Conservation (phyloP, 805 yeast species). For the Wickerhamiella cacticola region DNA sequence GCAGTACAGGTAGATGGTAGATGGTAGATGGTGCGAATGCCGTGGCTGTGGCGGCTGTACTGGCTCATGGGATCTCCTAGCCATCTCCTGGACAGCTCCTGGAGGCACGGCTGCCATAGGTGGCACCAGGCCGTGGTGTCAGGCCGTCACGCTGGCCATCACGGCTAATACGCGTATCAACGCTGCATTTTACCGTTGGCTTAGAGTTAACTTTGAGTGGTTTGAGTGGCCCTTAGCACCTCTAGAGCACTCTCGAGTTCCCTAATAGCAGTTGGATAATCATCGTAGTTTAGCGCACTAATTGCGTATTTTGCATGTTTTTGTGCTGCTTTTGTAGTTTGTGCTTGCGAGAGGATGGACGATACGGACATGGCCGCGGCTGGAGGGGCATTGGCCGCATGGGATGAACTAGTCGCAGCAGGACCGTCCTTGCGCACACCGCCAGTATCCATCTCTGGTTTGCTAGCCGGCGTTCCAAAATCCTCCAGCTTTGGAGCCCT, state of each 20-base stretch:
- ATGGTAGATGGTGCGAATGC: no score
- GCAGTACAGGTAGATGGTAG: no score
- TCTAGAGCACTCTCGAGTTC: conserved; percentile 43
- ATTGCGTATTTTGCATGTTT: conserved; percentile 63
- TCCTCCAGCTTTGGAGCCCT: conserved; percentile 13
- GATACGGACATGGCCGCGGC: conserved; percentile 19
- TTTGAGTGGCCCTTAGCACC: conserved; percentile 17
- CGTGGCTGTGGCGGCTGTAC: no score
- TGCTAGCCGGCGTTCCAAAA: neutral
- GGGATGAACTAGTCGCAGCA: conserved; percentile 4
- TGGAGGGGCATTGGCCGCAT: conserved; percentile 5
- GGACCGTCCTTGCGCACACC: neutral
- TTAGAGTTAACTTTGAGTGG: neutral
- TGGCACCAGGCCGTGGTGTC: no score
- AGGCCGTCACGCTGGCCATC: no score
- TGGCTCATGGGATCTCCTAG: no score
- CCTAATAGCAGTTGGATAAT: conserved; percentile 46
- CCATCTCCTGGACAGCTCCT: no score
- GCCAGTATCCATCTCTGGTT: neutral
- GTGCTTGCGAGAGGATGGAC: conserved; percentile 28
- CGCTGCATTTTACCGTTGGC: no score
- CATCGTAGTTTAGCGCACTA: conserved; percentile 63
- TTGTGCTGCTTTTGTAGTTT: conserved; percentile 35
- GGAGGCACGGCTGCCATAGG: no score
- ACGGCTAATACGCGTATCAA: no score